Evolutionary conservation across 352 stramenopile species (phyloP).

Genomic region (Pythium vanterpoolii): DNA sequence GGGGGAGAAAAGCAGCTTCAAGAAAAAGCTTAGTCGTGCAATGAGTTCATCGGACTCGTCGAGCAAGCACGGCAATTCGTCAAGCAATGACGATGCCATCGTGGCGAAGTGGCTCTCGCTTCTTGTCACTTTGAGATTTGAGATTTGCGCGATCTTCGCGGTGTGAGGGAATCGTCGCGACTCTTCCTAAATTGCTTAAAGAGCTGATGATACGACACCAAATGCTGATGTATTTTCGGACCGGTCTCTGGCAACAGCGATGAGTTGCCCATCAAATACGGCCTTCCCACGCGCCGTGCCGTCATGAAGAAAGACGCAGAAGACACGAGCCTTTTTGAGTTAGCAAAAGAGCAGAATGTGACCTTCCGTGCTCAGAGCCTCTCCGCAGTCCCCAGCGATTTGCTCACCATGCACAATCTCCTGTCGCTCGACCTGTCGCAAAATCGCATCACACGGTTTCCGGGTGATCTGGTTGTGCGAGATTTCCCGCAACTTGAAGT

Average conservation of each 20-base stretch:
- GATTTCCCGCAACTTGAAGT: conserved; percentile 48
- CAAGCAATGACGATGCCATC: conserved; percentile 51
- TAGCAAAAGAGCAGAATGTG: conserved; percentile 37
- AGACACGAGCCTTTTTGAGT: conserved; percentile 17
- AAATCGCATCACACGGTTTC: conserved; percentile 62
- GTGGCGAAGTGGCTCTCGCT: not conserved
- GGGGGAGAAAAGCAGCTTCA: conserved; percentile 26
- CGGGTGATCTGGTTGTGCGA: conserved; percentile 35
- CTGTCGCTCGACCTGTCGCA: conserved; percentile 51
- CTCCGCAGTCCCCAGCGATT: conserved; percentile 30
- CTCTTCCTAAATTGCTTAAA: not conserved
- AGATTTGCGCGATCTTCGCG: not conserved
- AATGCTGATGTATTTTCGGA: conserved; percentile 2
- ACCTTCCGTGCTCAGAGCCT: conserved; percentile 37
- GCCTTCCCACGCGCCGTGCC: not conserved
- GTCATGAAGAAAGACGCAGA: conserved; percentile 1
- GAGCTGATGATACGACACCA: not conserved
- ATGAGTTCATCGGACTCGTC: conserved; percentile 60
- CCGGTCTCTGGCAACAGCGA: not conserved
- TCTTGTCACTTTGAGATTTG: too few relatives aligned
- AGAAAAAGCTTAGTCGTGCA: conserved; percentile 39
- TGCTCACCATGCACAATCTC: conserved; percentile 57
- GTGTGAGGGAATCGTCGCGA: conserved; percentile 9
- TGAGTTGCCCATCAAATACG: not conserved
- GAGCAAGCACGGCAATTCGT: conserved; percentile 60